Base-by-base conservation (phyloP, 306 rosid genomes). In the Corylus americana region DNA sequence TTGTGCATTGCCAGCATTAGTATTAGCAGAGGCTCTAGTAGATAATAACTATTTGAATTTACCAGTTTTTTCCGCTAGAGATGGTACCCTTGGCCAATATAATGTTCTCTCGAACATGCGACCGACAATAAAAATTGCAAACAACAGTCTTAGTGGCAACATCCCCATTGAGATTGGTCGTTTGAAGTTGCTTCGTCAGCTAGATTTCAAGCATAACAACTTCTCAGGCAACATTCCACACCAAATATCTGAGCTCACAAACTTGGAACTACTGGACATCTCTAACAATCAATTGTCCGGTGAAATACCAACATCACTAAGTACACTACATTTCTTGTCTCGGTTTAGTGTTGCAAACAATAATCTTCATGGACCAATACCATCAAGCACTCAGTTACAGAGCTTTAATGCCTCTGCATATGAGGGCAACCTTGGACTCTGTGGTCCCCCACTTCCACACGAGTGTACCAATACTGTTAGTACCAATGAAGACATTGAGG, bases 141-240 rank as follows among this genome's bases (percentile, higher is more conserved):
- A 53, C 18, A 77, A 53, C 18, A 6, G 9, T 9, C 37, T 77
- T 5, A 16, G 4, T 0, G 69, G 81, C 1, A 68, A 18, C 25
- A 77, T 77, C 18, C 81, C 75, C 1, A 16, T 7, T n/a, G 68
- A 77, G 68, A 69, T 77, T 0, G 81, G 81, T 16, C 27, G 31
- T 5, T 55, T 68, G 74, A 17, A 54, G 4, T 8, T 29, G n/a
- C 67, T 77, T 20, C 74, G 12, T n/a, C 20, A 0, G 4, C 12
- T 77, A 17, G 55, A 68, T 39, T 48, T 77, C 0, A 22, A 37
- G n/a, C 5, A 9, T 16, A 78, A 78, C 48, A 45, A 70, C 20
- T 8, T 68, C 45, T 35, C 57, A 0, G 75, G 69, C 7, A 39
- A n/a, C 7, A 68, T 77, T 49, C 76, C 76, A 1, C 29, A 70